These are phyloP conservation scores for Capsella bursapastoris DNA, from an alignment of 345 rosid species.

Conservation along the genomic window DNA sequence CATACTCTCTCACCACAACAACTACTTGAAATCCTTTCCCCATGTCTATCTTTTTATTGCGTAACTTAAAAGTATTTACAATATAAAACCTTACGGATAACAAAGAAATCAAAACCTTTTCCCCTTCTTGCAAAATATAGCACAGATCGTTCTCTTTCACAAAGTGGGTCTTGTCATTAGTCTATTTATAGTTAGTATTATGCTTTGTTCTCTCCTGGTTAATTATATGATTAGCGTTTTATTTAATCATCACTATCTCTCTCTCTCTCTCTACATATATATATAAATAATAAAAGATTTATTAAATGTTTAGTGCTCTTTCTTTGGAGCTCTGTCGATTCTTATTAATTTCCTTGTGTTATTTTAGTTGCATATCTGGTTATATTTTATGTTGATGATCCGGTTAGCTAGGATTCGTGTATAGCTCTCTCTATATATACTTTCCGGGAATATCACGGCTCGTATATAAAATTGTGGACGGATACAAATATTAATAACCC, in stretches of 20 bases:
- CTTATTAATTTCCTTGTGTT: constrained; percentile 22
- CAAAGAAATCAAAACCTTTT: background rate
- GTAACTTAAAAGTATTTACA: background rate
- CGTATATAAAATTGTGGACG: constrained; percentile 18
- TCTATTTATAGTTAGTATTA: constrained; percentile 41
- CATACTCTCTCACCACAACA: constrained; percentile 71
- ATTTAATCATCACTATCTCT: constrained; percentile 43
- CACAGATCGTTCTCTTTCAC: constrained; percentile 31
- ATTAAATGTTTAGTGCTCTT: constrained; percentile 40
- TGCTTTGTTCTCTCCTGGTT: constrained; percentile 34
- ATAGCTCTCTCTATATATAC: constrained; percentile 15
- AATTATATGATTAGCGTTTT: constrained; percentile 31
- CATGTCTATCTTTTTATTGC: constrained; percentile 4
- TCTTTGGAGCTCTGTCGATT: constrained; percentile 44
- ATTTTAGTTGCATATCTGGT: constrained; percentile 32
- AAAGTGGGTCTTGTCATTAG: constrained; percentile 42
- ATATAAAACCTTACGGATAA: constrained; percentile 14
- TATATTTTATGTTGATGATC: constrained; percentile 44
- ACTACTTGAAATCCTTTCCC: constrained; percentile 44
- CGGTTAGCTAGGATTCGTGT: constrained; percentile 43
- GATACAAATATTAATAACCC: constrained; percentile 23
- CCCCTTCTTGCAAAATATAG: constrained; percentile 21
- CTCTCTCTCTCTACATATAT: background rate
- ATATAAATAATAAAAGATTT: background rate
- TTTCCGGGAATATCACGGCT: constrained; percentile 42